phyloP scores from a whole-genome alignment of 306 rosid species.

The Alnus glutinosa region DNA sequence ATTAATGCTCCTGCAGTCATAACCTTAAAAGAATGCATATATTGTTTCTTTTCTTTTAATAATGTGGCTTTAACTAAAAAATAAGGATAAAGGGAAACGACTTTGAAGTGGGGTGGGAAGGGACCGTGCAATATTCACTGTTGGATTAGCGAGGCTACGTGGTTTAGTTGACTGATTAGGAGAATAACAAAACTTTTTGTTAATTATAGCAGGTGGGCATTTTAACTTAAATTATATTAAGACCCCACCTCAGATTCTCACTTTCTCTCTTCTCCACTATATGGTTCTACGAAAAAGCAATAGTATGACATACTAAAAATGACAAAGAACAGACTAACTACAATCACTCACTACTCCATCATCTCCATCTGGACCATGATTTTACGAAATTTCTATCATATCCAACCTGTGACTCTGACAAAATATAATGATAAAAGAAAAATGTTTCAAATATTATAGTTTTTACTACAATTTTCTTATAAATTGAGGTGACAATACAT shows the following conservation, averaged over 20 bases:
- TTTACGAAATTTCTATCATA: not conserved
- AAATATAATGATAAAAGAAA: too few species aligned
- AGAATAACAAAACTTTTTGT: conserved; percentile 4
- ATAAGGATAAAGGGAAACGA: not conserved
- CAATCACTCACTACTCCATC: conserved; percentile 1
- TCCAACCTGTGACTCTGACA: not conserved
- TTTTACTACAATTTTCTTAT: too few species aligned
- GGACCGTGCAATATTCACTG: conserved; percentile 9
- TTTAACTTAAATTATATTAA: conserved; percentile 4
- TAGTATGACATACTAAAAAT: not conserved
- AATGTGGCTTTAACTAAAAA: not conserved
- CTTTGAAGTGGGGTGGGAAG: conserved; percentile 1
- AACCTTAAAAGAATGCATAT: not conserved
- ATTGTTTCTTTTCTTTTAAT: not conserved
- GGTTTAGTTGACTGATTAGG: conserved; percentile 53
- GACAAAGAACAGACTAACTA: not conserved
- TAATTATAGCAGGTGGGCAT: not conserved
- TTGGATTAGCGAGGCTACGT: conserved; percentile 44
- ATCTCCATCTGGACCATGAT: not conserved
- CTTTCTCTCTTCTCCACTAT: conserved; percentile 11
- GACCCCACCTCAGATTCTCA: not conserved
- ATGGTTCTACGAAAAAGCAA: conserved; percentile 3
- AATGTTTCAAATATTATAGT: too few species aligned
- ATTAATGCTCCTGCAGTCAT: not conserved
- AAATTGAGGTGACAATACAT: too few species aligned